These are phyloP conservation scores for Cnidoscolus chayamansa DNA, from an alignment of 441 rosid species.

Conservation along the genomic window DNA sequence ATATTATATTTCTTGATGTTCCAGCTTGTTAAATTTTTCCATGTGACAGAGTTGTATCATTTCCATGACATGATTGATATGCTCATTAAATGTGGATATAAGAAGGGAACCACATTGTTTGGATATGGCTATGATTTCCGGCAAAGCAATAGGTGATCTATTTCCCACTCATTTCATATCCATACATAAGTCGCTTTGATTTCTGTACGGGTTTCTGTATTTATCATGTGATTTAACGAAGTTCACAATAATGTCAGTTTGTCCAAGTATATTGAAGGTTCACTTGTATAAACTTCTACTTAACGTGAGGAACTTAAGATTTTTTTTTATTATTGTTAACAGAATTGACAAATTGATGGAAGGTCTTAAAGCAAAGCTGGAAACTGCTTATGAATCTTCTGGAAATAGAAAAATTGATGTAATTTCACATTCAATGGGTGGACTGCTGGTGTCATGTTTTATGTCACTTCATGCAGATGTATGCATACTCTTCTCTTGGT, in stretches of 20 bases:
- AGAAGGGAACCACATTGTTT: conserved; percentile 80
- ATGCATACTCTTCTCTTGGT: conserved; percentile 24
- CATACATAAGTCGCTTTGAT: not conserved
- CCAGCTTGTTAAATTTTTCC: conserved; percentile 61
- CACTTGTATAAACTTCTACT: conserved; percentile 11
- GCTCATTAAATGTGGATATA: conserved; percentile 70
- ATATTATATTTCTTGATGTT: conserved; percentile 20
- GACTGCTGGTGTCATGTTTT: conserved; percentile 68
- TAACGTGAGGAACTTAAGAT: conserved; percentile 12
- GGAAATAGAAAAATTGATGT: conserved; percentile 67
- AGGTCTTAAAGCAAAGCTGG: conserved; percentile 65
- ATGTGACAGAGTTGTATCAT: conserved; percentile 61
- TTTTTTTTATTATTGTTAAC: conserved; percentile 21
- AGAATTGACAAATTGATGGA: conserved; percentile 62
- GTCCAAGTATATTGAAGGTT: conserved; percentile 1
- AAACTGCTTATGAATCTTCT: conserved; percentile 67
- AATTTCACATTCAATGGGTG: conserved; percentile 96
- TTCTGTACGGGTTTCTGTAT: too few species aligned
- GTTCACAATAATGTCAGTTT: not conserved
- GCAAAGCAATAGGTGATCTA: conserved; percentile 75
- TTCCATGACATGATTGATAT: conserved; percentile 89
- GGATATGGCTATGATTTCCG: conserved; percentile 93
- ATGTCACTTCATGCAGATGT: conserved; percentile 68
- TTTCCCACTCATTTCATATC: not conserved
- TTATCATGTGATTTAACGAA: not conserved